phyloP scores from a whole-genome alignment of 257 asterid genomes.

The Apocynum venetum region DNA sequence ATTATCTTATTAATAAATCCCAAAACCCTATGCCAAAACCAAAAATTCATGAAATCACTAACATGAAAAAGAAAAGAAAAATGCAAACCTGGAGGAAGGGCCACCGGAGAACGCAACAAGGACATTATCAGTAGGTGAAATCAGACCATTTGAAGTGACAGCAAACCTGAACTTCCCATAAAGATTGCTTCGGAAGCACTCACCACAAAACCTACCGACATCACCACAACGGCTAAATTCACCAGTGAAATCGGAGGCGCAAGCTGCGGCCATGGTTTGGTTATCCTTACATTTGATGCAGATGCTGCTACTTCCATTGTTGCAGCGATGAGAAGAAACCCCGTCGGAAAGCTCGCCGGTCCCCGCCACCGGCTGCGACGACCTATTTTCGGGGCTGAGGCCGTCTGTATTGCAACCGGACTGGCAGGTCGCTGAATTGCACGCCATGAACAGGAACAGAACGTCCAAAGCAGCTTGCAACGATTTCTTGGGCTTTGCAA shows the following conservation, averaged over 20 bases:
- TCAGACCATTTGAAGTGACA: slow-evolving; percentile 76
- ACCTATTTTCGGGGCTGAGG: slow-evolving; percentile 14
- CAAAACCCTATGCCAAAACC: background rate
- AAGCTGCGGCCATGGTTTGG: slow-evolving; percentile 43
- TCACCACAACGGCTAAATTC: slow-evolving; percentile 41
- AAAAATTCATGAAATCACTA: background rate
- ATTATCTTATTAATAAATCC: background rate
- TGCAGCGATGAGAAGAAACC: slow-evolving; percentile 20
- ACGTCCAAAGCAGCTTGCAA: background rate
- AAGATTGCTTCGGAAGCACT: slow-evolving; percentile 72
- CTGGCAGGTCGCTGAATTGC: slow-evolving; percentile 60
- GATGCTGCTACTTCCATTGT: slow-evolving; percentile 16
- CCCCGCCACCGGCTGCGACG: background rate
- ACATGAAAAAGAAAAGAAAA: background rate
- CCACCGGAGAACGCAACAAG: slow-evolving; percentile 97
- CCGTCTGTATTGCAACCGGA: slow-evolving; percentile 64
- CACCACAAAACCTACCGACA: slow-evolving; percentile 52
- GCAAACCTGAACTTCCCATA: slow-evolving; percentile 81
- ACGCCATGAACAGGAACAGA: slow-evolving; percentile 43
- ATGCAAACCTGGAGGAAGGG: slow-evolving; percentile 65
- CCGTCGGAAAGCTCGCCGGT: slow-evolving; percentile 8
- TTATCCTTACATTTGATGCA: slow-evolving; percentile 74
- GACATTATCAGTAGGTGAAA: slow-evolving; percentile 75
- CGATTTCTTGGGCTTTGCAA: background rate
- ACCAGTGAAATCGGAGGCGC: slow-evolving; percentile 25